A percentile compares a stretch with the other conserved stretches of the same genome.
Conservation (phyloP, 495 filamentous ascomycete genomes). For the Aspergillus conjunctus region DNA sequence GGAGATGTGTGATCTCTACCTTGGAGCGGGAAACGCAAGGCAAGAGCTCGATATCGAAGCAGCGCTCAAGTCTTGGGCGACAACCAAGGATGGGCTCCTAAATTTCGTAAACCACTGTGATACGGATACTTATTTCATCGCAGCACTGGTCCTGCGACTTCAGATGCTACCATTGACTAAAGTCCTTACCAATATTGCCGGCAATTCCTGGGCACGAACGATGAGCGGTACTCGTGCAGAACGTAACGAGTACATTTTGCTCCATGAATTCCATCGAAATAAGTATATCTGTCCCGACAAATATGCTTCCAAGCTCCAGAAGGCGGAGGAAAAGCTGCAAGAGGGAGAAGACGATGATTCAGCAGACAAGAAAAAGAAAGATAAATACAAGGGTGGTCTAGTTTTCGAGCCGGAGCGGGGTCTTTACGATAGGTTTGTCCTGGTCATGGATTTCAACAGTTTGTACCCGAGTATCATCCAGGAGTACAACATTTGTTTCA, state of each 20-base stretch:
- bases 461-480: constrained; percentile 98
- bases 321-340: constrained; percentile 64
- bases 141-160: constrained; percentile 79
- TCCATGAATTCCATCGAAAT: constrained; percentile 93
- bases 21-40: constrained; percentile 66
- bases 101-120: constrained; percentile 92
- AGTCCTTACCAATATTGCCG: constrained; percentile 92
- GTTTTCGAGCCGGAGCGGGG: constrained; percentile 98
- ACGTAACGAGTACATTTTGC: constrained; percentile 97
- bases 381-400: constrained; percentile 97
- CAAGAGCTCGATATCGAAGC: constrained; percentile 85
- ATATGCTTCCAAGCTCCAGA: constrained; percentile 67
- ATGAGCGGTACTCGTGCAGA: constrained; percentile 93
- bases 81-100: constrained; percentile 80
- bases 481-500: constrained; percentile 99
- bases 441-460: constrained; percentile 99
- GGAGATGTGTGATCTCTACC: constrained; percentile 92
- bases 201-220: constrained; percentile 97
- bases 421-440: constrained; percentile 92
- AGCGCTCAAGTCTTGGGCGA: constrained; percentile 86
- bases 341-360: constrained; percentile 70
- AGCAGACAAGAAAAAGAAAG: constrained; percentile 95
- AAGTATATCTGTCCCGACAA: constrained; percentile 99
- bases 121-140: constrained; percentile 92
- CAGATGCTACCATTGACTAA: constrained; percentile 95